A percentile compares a stretch with the other conserved stretches of the same genome.
Conservation (phyloP, 208 protist genomes). For the Blechomonas ayalai region DNA sequence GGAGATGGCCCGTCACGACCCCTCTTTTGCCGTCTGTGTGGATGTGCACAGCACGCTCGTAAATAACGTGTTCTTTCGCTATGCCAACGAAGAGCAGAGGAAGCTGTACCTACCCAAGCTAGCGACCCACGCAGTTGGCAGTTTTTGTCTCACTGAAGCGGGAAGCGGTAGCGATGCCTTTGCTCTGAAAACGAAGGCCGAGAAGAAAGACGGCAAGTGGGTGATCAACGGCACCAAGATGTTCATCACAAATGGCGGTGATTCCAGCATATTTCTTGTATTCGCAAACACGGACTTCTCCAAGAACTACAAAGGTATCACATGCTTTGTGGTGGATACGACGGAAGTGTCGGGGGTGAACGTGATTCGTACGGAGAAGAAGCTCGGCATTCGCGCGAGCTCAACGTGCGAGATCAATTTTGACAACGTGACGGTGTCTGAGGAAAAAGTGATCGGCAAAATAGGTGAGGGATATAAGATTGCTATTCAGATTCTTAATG, state of each 20-base stretch:
- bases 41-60: constrained; percentile 92
- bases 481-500: constrained; percentile 92
- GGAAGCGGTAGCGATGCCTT: constrained; percentile 89
- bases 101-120: constrained; percentile 87
- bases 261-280: constrained; percentile 90
- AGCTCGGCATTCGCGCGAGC: constrained; percentile 92
- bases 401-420: constrained; percentile 93
- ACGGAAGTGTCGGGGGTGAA: constrained; percentile 73
- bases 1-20: constrained; percentile 84
- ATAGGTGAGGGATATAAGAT: constrained; percentile 94
- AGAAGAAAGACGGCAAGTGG: constrained; percentile 74
- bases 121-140: constrained; percentile 70
- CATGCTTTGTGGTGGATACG: constrained; percentile 92
- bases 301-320: constrained; percentile 92
- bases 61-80: constrained; percentile 81
- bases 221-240: constrained; percentile 92
- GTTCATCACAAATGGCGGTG: constrained; percentile 92
- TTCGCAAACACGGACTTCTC: constrained; percentile 89
- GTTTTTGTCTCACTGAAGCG: constrained; percentile 89
- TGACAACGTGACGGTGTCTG: constrained; percentile 79
- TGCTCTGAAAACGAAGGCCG: constrained; percentile 81
- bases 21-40: constrained; percentile 75
- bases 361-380: constrained; percentile 93
- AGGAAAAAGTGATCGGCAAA: constrained; percentile 71
- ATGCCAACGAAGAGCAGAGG: constrained; percentile 72